Conservation (phyloP, 768 basidiomycete species). For the Russula virescens region DNA sequence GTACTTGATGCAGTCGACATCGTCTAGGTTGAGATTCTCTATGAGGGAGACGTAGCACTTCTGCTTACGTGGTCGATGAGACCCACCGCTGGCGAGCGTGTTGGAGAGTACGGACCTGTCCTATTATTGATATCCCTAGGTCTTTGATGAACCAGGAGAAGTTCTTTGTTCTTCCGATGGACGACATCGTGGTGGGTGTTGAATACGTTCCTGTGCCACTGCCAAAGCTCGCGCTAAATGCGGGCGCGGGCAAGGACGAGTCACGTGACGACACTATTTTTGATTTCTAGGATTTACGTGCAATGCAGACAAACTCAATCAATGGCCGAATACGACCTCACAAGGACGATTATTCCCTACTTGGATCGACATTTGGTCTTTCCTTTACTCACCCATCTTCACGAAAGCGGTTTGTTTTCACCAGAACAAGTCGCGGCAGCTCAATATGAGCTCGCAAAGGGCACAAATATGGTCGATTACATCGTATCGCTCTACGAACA, state of each 20-base stretch:
- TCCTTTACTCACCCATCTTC: conserved; percentile 85
- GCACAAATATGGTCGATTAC: conserved; percentile 98
- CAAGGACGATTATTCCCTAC: conserved; percentile 84
- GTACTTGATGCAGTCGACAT: conserved; percentile 85
- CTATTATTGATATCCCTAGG: conserved; percentile 75
- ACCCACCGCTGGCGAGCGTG: conserved; percentile 11
- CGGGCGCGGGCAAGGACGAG: no score
- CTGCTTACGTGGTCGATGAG: conserved; percentile 35
- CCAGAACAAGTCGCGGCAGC: conserved; percentile 76
- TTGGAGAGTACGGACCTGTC: conserved; percentile 48
- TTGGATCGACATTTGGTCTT: conserved; percentile 93
- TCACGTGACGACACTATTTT: no score
- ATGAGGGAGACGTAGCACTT: conserved; percentile 89
- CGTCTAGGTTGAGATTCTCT: conserved; percentile 71
- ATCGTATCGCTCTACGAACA: conserved; percentile 74
- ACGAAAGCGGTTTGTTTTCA: conserved; percentile 68
- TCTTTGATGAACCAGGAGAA: conserved; percentile 83
- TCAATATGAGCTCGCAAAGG: conserved; percentile 96
- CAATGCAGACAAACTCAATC: no score
- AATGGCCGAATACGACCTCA: conserved; percentile 90
- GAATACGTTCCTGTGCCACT: not conserved
- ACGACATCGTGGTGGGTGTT: conserved; percentile 46
- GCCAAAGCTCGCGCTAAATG: no score
- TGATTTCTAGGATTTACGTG: no score
- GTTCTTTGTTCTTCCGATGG: conserved; percentile 47